Conservation (phyloP, 2,329 filamentous ascomycete genomes). For the Arthrobotrys pseudoclavata region DNA sequence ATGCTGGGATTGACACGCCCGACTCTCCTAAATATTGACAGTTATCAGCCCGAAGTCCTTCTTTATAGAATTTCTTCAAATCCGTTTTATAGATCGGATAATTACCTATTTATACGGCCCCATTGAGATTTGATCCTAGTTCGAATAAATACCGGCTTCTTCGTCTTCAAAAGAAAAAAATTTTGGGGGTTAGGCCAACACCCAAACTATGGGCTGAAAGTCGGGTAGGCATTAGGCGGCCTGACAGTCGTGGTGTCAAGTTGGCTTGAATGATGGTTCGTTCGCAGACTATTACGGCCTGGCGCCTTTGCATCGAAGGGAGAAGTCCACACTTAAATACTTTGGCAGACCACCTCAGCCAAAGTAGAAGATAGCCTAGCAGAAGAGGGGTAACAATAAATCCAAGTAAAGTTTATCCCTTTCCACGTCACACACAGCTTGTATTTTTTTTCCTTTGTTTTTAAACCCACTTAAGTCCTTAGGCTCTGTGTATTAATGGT, state of each 20-base stretch:
- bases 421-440: slow-evolving; percentile 4
- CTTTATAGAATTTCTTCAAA: background rate
- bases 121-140: background rate
- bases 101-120: background rate
- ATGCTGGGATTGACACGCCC: background rate
- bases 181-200: background rate
- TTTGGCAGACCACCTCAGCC: slow-evolving; percentile 1
- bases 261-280: background rate
- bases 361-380: background rate
- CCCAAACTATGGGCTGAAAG: slow-evolving; percentile 2
- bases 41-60: background rate
- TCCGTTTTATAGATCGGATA: background rate
- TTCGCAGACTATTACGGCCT: slow-evolving; percentile 10
- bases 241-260: slow-evolving; percentile 1
- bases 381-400: slow-evolving; percentile 14
- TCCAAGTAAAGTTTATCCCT: background rate
- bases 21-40: background rate
- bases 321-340: slow-evolving; percentile 16
- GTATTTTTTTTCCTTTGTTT: background rate
- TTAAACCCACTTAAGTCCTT: background rate
- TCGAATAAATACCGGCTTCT: background rate
- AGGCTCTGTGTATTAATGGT: background rate
- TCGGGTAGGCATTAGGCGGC: slow-evolving; percentile 3
- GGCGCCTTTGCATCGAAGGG: slow-evolving; percentile 20
- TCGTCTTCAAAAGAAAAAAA: background rate